Conservation (phyloP, 2,329 filamentous ascomycete genomes). For the Arachnomyces sp. region DNA sequence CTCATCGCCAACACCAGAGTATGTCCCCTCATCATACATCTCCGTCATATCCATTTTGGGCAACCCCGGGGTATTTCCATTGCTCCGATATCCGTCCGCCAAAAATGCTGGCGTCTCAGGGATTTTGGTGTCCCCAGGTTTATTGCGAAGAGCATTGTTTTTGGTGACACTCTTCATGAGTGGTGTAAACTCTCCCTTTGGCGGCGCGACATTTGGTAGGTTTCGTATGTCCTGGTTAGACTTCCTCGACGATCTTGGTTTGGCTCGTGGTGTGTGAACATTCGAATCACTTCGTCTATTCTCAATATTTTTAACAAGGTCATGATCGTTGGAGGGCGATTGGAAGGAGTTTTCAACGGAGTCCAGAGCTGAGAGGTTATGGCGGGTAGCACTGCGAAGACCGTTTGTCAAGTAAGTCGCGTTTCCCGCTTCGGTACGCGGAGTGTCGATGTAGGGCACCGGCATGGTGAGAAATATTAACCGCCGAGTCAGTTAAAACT, state of each 20-base stretch:
- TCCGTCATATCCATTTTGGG: constrained; percentile 64
- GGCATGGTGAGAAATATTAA: constrained; percentile 46
- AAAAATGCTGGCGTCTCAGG: constrained; percentile 63
- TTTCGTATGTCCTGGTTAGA: constrained; percentile 65
- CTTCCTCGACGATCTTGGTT: constrained; percentile 27
- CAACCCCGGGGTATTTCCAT: constrained; percentile 66
- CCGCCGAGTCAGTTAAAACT: neutral
- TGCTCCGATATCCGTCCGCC: constrained; percentile 55
- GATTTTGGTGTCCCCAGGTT: constrained; percentile 50
- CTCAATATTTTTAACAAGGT: constrained; percentile 67
- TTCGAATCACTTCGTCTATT: constrained; percentile 53
- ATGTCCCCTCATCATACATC: constrained; percentile 56
- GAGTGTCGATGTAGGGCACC: constrained; percentile 69
- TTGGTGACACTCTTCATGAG: constrained; percentile 73
- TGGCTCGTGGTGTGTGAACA: constrained; percentile 67
- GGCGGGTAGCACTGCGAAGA: constrained; percentile 47
- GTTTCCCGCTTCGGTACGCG: constrained; percentile 75
- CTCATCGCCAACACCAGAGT: constrained; percentile 53
- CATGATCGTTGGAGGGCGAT: constrained; percentile 68
- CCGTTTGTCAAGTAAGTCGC: constrained; percentile 66
- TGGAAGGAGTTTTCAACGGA: constrained; percentile 83
- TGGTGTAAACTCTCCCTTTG: constrained; percentile 79
- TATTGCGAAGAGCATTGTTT: constrained; percentile 52
- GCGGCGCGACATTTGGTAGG: constrained; percentile 51
- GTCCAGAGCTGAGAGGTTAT: constrained; percentile 53